Conservation (phyloP, 2,329 filamentous ascomycete species). For the Calonectria leucothoes region DNA sequence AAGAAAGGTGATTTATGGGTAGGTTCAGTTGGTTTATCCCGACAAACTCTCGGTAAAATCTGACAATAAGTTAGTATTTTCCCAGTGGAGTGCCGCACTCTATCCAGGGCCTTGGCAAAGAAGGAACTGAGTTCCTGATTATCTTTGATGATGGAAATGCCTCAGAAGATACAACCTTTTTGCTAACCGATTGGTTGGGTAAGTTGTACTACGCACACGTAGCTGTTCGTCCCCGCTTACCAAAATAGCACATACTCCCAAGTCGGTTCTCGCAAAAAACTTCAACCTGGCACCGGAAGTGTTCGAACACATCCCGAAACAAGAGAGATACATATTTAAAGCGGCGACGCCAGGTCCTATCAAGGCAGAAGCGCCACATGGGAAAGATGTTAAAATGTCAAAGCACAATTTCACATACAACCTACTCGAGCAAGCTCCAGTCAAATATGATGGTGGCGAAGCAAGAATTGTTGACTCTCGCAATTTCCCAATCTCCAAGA, state of each 20-base stretch:
- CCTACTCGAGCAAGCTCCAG: constrained; percentile 76
- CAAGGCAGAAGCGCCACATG: constrained; percentile 71
- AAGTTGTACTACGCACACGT: constrained; percentile 31
- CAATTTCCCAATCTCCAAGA: constrained; percentile 80
- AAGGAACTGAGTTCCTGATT: constrained; percentile 65
- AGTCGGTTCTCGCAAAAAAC: constrained; percentile 78
- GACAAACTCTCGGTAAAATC: not conserved
- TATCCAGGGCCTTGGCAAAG: constrained; percentile 75
- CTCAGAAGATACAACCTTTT: constrained; percentile 74
- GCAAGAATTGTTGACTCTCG: constrained; percentile 80
- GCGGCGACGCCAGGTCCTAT: constrained; percentile 73
- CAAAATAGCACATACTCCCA: constrained; percentile 72
- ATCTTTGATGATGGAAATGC: constrained; percentile 63
- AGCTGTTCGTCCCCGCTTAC: not conserved
- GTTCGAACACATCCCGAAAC: constrained; percentile 74
- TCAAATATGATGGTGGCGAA: constrained; percentile 70
- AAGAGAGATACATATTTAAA: constrained; percentile 83
- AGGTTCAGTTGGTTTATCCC: not conserved
- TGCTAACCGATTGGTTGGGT: constrained; percentile 80
- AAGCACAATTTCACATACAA: constrained; percentile 77
- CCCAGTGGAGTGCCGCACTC: constrained; percentile 82
- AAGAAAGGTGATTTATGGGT: constrained; percentile 77
- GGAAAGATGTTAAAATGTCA: constrained; percentile 72
- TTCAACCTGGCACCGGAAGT: constrained; percentile 79
- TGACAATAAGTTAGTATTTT: constrained; percentile 64